phyloP scores from a whole-genome alignment of 1,284 basidiomycete species.

The Schizophyllum amplum region DNA sequence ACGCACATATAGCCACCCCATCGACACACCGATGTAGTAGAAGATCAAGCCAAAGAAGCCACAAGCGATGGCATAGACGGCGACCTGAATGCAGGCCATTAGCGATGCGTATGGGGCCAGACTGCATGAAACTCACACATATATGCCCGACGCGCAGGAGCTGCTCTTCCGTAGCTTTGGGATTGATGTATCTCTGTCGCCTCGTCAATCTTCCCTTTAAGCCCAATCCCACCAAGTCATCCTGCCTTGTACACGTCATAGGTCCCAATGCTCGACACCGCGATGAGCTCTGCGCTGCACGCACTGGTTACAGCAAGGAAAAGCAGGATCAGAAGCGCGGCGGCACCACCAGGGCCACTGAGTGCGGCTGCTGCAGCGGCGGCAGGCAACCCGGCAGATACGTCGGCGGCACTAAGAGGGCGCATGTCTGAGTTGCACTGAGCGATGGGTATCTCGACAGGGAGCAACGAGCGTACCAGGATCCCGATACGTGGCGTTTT shows the following conservation, averaged over 20 bases:
- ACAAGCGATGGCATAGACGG: conserved; percentile 70
- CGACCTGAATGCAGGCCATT: conserved; percentile 38
- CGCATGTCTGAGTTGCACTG: conserved; percentile 30
- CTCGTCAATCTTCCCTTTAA: not conserved
- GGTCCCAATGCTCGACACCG: conserved; percentile 73
- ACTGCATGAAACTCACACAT: conserved; percentile 36
- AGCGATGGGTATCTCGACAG: too few species aligned
- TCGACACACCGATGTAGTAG: conserved; percentile 82
- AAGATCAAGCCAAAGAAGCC: conserved; percentile 81
- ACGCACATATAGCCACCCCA: conserved; percentile 82
- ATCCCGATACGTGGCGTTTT: conserved; percentile 22
- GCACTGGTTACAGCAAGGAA: conserved; percentile 85
- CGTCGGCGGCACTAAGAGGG: conserved; percentile 49
- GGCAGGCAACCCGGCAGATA: conserved; percentile 81
- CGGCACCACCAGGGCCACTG: conserved; percentile 70
- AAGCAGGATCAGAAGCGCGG: conserved; percentile 60
- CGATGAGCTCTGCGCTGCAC: conserved; percentile 85
- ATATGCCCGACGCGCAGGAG: conserved; percentile 47
- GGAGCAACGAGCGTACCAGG: conserved; percentile 26
- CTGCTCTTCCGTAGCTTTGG: conserved; percentile 51
- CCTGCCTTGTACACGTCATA: conserved; percentile 73
- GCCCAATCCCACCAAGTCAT: not conserved
- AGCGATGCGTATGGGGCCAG: conserved; percentile 27
- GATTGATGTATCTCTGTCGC: conserved; percentile 49
- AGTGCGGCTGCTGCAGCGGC: conserved; percentile 74